phyloP scores from a whole-genome alignment of 2,329 filamentous ascomycete species.

The Ceratocystis variospora region DNA sequence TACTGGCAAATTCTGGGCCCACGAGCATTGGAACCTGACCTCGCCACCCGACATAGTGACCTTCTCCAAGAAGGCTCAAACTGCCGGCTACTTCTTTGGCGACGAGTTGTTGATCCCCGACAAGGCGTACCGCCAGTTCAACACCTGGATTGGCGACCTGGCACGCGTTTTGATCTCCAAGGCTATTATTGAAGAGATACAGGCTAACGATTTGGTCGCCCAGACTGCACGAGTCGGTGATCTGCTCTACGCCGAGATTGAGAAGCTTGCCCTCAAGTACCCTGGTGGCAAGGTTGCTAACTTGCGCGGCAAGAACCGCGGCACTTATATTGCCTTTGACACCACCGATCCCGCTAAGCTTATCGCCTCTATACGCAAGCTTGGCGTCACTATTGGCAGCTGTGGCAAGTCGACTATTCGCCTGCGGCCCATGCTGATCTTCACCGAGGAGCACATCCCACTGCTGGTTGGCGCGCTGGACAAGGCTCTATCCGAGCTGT shows the following conservation, averaged over 20 bases:
- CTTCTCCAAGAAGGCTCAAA: constrained; percentile 90
- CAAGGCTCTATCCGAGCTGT: constrained; percentile 16
- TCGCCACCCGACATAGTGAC: constrained; percentile 84
- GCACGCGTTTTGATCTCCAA: constrained; percentile 73
- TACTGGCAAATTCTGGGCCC: constrained; percentile 90
- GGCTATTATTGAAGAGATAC: constrained; percentile 69
- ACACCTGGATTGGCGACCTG: constrained; percentile 95
- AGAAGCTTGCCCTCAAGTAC: constrained; percentile 48
- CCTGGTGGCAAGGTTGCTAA: constrained; percentile 53
- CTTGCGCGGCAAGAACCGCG: constrained; percentile 53
- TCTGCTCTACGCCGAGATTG: constrained; percentile 53
- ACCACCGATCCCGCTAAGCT: constrained; percentile 51
- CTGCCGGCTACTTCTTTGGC: constrained; percentile 82
- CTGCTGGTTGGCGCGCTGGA: constrained; percentile 14
- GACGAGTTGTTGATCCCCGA: constrained; percentile 70
- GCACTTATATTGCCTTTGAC: constrained; percentile 70
- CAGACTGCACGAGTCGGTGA: constrained; percentile 58
- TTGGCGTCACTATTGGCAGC: constrained; percentile 68
- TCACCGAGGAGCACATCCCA: constrained; percentile 52
- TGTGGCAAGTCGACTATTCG: constrained; percentile 55
- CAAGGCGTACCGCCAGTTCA: constrained; percentile 92
- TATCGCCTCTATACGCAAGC: constrained; percentile 53
- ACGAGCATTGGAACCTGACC: constrained; percentile 80
- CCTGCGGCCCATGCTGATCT: constrained; percentile 68
- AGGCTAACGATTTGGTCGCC: constrained; percentile 61